phyloP scores from a whole-genome alignment of 345 rosid genomes.

The Eucalyptus microcorys region DNA sequence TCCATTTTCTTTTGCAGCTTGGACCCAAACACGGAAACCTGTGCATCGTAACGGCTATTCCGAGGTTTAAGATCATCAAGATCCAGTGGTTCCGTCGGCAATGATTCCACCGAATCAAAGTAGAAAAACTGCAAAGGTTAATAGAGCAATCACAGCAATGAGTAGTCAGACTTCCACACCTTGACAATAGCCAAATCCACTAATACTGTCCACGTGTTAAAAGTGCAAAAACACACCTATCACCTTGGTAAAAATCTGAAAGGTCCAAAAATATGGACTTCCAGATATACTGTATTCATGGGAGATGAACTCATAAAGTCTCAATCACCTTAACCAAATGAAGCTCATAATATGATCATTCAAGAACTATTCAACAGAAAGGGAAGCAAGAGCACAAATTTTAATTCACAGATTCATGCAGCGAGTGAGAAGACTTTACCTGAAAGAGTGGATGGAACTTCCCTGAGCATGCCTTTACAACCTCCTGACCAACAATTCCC shows the following conservation, averaged over 20 bases:
- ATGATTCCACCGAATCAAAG: conserved; percentile 93
- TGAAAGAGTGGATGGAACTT: conserved; percentile 96
- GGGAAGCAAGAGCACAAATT: not conserved
- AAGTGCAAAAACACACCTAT: not conserved
- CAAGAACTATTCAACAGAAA: not conserved
- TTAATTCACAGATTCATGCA: not conserved
- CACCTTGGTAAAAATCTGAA: not conserved
- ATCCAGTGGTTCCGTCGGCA: conserved; percentile 63
- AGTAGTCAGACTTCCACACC: not conserved
- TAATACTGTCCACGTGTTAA: not conserved
- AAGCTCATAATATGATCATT: not conserved
- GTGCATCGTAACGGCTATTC: conserved; percentile 93
- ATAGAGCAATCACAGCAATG: not conserved
- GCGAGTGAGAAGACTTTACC: conserved; percentile 21
- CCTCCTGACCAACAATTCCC: conserved; percentile 96
- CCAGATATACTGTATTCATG: not conserved
- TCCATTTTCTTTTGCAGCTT: conserved; percentile 87
- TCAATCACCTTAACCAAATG: not conserved
- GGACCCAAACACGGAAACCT: conserved; percentile 95
- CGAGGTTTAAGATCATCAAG: conserved; percentile 53
- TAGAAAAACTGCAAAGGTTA: conserved; percentile 69
- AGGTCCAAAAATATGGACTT: not conserved
- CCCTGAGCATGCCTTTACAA: conserved; percentile 98
- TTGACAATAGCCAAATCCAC: not conserved
- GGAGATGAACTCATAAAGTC: not conserved